These are phyloP conservation scores for Pythium aristosporum DNA, from an alignment of 352 stramenopile species.

Conservation along the genomic window DNA sequence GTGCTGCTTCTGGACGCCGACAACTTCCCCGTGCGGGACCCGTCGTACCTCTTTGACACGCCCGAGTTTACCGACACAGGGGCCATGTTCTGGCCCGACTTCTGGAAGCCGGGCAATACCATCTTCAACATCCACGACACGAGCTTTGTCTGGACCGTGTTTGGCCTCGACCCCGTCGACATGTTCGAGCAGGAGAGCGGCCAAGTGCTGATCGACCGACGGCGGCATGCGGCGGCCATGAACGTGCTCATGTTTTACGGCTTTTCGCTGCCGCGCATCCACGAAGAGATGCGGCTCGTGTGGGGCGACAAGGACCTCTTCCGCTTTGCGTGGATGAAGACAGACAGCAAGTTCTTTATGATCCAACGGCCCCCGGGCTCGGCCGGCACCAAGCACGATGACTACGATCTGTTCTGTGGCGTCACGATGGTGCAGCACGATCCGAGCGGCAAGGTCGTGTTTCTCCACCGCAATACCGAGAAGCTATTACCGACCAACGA, in stretches of 20 bases:
- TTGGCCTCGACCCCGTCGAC: constrained; percentile 55
- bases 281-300: constrained; percentile 53
- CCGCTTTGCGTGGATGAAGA: constrained; percentile 50
- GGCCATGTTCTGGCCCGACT: constrained; percentile 82
- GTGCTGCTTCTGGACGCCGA: constrained; percentile 75
- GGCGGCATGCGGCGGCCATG: constrained; percentile 40
- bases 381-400: constrained; percentile 15
- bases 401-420: constrained; percentile 31
- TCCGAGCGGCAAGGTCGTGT: constrained; percentile 26
- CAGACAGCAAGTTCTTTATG: constrained; percentile 31
- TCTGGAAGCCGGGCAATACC: constrained; percentile 63
- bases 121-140: constrained; percentile 77
- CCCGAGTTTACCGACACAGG: constrained; percentile 41
- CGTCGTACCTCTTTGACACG: constrained; percentile 61
- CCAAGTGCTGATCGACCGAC: constrained; percentile 67
- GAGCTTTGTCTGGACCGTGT: constrained; percentile 73
- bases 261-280: constrained; percentile 33
- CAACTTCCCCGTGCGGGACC: constrained; percentile 67
- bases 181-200: constrained; percentile 83
- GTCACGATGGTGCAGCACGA: constrained; percentile 45
- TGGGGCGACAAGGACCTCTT: constrained; percentile 80
- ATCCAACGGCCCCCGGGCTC: constrained; percentile 25
- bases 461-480: constrained; percentile 34
- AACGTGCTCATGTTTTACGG: constrained; percentile 74
- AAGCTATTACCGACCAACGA: constrained; percentile 16